Conservation (phyloP, 1,284 basidiomycete genomes). For the Pisolithus thermaeus region DNA sequence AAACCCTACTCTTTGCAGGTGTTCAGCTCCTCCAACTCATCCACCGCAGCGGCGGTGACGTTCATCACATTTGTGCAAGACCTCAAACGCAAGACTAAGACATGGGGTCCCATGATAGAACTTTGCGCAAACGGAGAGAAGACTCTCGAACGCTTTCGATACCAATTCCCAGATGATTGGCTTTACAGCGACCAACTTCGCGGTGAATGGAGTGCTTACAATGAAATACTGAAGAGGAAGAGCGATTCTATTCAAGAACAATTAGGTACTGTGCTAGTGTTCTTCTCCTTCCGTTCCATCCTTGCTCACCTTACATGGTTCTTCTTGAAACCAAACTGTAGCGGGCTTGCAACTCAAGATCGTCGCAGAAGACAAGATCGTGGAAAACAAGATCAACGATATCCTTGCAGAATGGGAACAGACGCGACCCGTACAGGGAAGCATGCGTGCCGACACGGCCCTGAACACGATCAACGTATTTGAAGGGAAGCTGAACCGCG, state of each 20-base stretch:
- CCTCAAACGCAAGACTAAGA: conserved; percentile 92
- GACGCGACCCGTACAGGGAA: conserved; percentile 93
- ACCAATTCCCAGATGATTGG: conserved; percentile 97
- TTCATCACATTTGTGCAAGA: conserved; percentile 99
- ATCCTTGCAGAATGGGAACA: conserved; percentile 93
- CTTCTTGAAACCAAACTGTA: conserved; percentile 22
- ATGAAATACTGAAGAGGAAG: conserved; percentile 96
- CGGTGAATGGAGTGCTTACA: conserved; percentile 98
- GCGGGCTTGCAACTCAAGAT: conserved; percentile 97
- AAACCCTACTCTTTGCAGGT: conserved; percentile 31
- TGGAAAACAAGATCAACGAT: conserved; percentile 90
- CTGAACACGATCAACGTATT: conserved; percentile 95
- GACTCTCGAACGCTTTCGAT: conserved; percentile 94
- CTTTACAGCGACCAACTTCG: conserved; percentile 96
- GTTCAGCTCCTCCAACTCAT: conserved; percentile 64
- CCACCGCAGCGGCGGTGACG: conserved; percentile 94
- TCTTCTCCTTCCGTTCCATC: background rate
- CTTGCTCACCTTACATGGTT: background rate
- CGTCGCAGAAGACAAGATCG: conserved; percentile 97
- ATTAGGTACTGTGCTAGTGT: conserved; percentile 50
- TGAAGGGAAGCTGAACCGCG: conserved; percentile 82
- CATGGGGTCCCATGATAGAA: conserved; percentile 97
- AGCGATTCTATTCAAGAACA: conserved; percentile 98
- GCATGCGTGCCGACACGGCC: conserved; percentile 90
- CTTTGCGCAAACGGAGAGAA: conserved; percentile 93